Evolutionary conservation across 352 stramenopile genomes (phyloP), one percentile per base, ranked within the genome.

Genomic region (Globisporangium polare): DNA sequence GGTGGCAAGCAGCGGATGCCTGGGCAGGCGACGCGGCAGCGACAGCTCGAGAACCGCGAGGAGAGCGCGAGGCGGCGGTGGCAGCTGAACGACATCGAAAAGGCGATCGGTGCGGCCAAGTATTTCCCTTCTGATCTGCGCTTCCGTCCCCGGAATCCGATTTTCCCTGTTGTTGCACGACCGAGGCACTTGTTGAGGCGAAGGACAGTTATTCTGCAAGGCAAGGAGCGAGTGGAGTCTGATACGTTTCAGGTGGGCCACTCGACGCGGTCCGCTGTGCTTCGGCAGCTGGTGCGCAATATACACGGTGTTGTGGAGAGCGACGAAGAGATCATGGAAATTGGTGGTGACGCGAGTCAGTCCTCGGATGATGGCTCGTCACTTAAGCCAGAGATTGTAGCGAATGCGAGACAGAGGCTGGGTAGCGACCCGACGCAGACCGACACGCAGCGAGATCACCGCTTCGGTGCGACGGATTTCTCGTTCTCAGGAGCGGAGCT

Each of bases 21-120:
- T 18, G 27, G 35, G 3, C 60, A 67, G 37, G 20, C 18, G 18
- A 35, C 39, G 33, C 37, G 52, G 29, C 64, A 60, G 29, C 18
- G 66, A 42, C 31, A 53, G 20, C 5, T 50, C 31, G 20, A 59
- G 26, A 18, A 15, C 12, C 4, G 42, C 12, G 33, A 65, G 63
- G 35, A 63, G 49, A 55, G 58, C 39, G 24, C 65, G 6, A 52
- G 41, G 27, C 50, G 62, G 7, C 53, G 57, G 13, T 93, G 83
- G 83, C 77, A 83, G 37, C 63, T 93, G 3, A 90, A 73, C 29
- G 83, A 91, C 17, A 69, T 83, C n/a, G 83, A 93, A 55, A 66
- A 63, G 52, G 69, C 77, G 31, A 76, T 90, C 15, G 74, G 72
- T 0, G 51, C 63, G 12, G 64, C 71, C 7, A 82, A 77, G 41